Percentiles rank a stretch among this genome's conserved stretches.
These are phyloP conservation scores for Colletotrichum horii DNA, from an alignment of 2,329 filamentous ascomycete genomes.

Conservation along the genomic window DNA sequence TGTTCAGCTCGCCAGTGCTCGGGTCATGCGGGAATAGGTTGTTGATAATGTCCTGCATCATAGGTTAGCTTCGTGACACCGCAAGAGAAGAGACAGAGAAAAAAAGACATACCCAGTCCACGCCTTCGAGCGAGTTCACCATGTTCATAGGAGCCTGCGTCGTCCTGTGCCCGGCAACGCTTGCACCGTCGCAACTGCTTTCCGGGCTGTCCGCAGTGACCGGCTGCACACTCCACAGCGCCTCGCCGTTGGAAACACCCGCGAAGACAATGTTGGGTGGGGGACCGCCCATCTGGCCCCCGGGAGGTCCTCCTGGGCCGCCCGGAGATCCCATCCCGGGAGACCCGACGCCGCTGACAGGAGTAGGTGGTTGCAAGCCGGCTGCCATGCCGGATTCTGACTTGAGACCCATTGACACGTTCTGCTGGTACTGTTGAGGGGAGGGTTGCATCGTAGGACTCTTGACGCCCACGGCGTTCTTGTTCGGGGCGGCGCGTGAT, in stretches of 20 bases:
- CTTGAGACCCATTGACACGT: constrained; percentile 21
- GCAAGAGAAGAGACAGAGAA: neutral
- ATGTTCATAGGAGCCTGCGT: constrained; percentile 14
- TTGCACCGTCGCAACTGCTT: constrained; percentile 47
- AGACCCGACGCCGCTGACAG: neutral
- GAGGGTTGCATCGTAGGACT: constrained; percentile 17
- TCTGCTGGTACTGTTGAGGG: constrained; percentile 15
- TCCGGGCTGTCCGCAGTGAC: constrained; percentile 45
- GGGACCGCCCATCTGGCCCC: constrained; percentile 12
- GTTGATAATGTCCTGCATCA: constrained; percentile 38
- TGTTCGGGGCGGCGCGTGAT: constrained; percentile 39
- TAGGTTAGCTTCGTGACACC: neutral
- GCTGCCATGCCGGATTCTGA: constrained; percentile 3
- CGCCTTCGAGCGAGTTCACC: constrained; percentile 47
- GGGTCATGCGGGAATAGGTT: constrained; percentile 42
- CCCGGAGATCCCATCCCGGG: constrained; percentile 15
- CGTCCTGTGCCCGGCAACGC: constrained; percentile 25
- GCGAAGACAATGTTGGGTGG: constrained; percentile 45
- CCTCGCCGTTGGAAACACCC: constrained; percentile 53
- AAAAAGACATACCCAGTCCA: constrained; percentile 66
- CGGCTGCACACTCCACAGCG: constrained; percentile 48
- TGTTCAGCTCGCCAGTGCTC: constrained; percentile 41
- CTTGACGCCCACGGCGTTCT: constrained; percentile 35
- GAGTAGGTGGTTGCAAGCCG: neutral
- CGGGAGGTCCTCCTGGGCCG: neutral